phyloP scores from a whole-genome alignment of 148 eudicot species.

The Agrostemma githago region DNA sequence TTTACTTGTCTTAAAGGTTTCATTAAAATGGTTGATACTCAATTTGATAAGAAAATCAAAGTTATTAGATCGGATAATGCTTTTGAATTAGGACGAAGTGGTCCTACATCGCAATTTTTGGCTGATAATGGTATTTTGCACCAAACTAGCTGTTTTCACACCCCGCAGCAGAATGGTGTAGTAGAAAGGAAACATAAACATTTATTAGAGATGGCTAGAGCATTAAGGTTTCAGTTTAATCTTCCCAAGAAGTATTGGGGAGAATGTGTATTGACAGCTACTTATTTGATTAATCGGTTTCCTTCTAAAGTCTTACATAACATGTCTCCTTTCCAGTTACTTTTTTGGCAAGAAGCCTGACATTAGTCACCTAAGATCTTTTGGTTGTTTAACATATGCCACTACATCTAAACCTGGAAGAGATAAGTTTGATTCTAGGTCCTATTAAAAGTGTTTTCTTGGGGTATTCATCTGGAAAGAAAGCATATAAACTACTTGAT shows the following conservation, averaged over 20 bases:
- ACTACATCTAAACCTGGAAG: background rate
- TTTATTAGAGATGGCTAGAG: background rate
- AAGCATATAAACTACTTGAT: background rate
- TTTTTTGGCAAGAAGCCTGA: background rate
- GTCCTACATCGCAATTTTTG: background rate
- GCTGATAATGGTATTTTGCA: background rate
- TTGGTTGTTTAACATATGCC: too few species aligned
- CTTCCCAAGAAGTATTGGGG: background rate
- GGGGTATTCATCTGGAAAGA: background rate
- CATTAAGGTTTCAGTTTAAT: background rate
- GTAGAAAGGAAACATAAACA: slow-evolving; percentile 10
- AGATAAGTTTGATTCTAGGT: background rate
- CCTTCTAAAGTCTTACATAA: background rate
- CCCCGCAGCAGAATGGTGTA: slow-evolving; percentile 3
- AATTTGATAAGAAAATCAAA: background rate
- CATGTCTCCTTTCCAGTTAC: background rate
- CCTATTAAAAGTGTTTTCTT: background rate
- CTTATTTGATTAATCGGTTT: background rate
- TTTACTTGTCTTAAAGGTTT: background rate
- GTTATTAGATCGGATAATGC: background rate
- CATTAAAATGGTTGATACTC: background rate
- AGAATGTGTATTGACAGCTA: background rate
- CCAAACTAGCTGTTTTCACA: slow-evolving; percentile 3
- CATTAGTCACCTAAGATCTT: background rate
- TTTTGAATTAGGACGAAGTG: background rate